Evolutionary conservation across 2,329 filamentous ascomycete species (phyloP), one percentile per base, ranked within the genome.

Genomic region (Aspergillus proliferans): DNA sequence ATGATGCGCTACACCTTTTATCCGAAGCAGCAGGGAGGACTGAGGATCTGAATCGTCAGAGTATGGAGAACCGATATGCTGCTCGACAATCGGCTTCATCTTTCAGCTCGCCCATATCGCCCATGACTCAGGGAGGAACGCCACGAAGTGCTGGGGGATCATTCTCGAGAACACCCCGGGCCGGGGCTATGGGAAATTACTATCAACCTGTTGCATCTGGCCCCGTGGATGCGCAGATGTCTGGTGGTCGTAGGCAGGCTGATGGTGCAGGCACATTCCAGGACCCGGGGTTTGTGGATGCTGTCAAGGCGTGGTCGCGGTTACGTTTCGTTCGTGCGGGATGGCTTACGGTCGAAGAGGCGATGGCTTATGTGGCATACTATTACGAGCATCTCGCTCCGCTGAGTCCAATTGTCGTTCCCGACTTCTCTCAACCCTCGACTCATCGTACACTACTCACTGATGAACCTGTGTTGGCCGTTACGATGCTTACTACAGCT

Each of bases 271-370:
- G 60, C n/a, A 60, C 63, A 34, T 47, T 56, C 3, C 62, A 65
- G 42, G 69, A 74, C 50, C 57, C 67, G 3, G 66, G 69, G 26
- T 70, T 65, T 58, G 72, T 79, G 39, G 82, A 87, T 50, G 91
- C 91, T 0, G 72, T 95, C 51, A 84, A 83, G 60, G 86, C 89
- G n/a, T 98, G 93, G 93, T 83, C 85, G 2, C 79, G 89, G 54
- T 91, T 96, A 66, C 85, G 91, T 40, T 97, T 97, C 65, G 92
- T 97, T n/a, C 84, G 90, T 47, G 90, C 90, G 7, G 93, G 93
- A 8, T 97, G 92, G 92, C 93, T 98, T 67, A 95, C 90, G 0
- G 87, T 92, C 0, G 84, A 87, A 56, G 93, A 98, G 70, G 92
- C 89, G 19, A 91, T 97, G 67, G 84, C 86, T 40, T 97, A 97